phyloP scores from a whole-genome alignment of 2,329 filamentous ascomycete genomes.

The Colletotrichum coccodes region DNA sequence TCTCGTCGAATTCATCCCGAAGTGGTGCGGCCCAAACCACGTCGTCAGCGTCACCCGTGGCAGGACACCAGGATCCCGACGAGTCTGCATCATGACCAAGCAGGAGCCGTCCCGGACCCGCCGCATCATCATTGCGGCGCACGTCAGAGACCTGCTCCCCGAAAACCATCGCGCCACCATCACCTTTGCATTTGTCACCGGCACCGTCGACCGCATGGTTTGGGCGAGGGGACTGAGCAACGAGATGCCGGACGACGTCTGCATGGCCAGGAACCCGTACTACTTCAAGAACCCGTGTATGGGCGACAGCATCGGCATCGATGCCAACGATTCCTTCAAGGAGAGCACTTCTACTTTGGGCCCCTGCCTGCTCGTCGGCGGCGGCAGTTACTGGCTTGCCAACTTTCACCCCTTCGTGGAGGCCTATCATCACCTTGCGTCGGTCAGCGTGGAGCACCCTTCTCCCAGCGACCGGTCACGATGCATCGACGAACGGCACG shows the following conservation, averaged over 20 bases:
- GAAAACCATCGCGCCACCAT: constrained; percentile 41
- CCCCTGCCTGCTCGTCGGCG: constrained; percentile 49
- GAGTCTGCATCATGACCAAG: constrained; percentile 54
- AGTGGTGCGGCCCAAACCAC: constrained; percentile 52
- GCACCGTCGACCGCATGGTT: constrained; percentile 47
- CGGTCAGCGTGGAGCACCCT: constrained; percentile 50
- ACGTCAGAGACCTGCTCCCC: constrained; percentile 54
- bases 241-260: constrained; percentile 52
- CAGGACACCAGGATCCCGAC: constrained; percentile 44
- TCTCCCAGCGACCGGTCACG: constrained; percentile 50
- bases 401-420: constrained; percentile 57
- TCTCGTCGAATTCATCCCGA: constrained; percentile 51
- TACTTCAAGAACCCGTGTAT: constrained; percentile 54
- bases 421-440: constrained; percentile 40
- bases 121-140: constrained; percentile 49
- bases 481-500: constrained; percentile 49
- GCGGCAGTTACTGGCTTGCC: constrained; percentile 52
- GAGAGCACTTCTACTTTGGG: constrained; percentile 54
- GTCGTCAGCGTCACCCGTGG: constrained; percentile 51
- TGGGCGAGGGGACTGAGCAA: constrained; percentile 52
- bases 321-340: constrained; percentile 39
- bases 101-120: constrained; percentile 45
- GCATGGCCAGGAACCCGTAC: constrained; percentile 53
- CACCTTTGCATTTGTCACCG: constrained; percentile 50
- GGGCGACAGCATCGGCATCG: constrained; percentile 56